Base-by-base conservation (phyloP, 2,329 filamentous ascomycete genomes). In the Colletotrichum somersetense region DNA sequence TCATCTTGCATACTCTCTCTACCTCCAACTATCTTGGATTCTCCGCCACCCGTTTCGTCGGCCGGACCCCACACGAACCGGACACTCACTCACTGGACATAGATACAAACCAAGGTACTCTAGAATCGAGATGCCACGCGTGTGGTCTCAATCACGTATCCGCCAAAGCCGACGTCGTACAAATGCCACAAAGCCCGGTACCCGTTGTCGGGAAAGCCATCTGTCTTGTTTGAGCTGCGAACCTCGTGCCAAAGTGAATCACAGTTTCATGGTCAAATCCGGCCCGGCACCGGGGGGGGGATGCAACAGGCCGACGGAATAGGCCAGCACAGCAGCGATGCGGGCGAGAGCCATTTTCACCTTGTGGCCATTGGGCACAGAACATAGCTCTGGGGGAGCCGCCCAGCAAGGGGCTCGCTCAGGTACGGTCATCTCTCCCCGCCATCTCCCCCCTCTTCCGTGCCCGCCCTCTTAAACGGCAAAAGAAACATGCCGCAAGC, bases 1-100 rank as follows among this genome's bases (percentile, higher is more conserved):
- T 74, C 72, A 73, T 74, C 72, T 52, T 73, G 73, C 73, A 75
- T 70, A 65, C 26, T 65, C 57, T 57, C n/a, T 61, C 56, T 62
- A 62, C 68, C 55, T 67, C 66, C 58, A 23, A 48, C 62, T 52
- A 46, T 20, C 44, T 52, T n/a, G 48, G 56, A 61, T 66, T 65
- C 66, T 66, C 46, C n/a, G 20, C 61, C 62, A 40, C 16, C 55
- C 18, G 46, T 30, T 59, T 59, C 46, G 62, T 48, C 46, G 20
- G 53, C 53, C 40, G 30, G 63, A n/a, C 53, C 23, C 69, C 38
- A 69, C 58, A 55, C 58, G 23, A 48, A 64, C 50, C 35, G 55
- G 53, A 65, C 52, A 46, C 58, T 14, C 40, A 48, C 65, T 14
- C 40, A 55, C 42, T 44, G 46, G 38, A 50, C n/a, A 30, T 46